phyloP scores from a whole-genome alignment of 768 basidiomycete species.

The Lactifluus subvellereus region DNA sequence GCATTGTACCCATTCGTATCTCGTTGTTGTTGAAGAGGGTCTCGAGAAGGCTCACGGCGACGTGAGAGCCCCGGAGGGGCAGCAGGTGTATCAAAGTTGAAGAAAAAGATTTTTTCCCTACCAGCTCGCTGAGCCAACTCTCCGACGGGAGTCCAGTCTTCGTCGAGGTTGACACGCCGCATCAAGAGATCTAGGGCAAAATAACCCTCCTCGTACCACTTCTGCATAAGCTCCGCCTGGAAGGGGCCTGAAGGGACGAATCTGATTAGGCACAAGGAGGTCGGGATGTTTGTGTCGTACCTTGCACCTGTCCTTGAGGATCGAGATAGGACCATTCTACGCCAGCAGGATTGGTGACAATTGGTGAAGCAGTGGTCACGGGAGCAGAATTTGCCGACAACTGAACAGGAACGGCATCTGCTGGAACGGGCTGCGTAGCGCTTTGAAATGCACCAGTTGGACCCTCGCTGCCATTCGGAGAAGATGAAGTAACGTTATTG shows the following conservation, averaged over 20 bases:
- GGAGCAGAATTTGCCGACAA: neutral
- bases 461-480: conserved; percentile 6
- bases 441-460: neutral
- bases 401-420: neutral
- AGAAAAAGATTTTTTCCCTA: conserved; percentile 58
- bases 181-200: conserved; percentile 78
- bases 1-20: conserved; percentile 40
- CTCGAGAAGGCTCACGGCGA: conserved; percentile 46
- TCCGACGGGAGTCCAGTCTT: conserved; percentile 60
- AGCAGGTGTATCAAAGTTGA: conserved; percentile 37
- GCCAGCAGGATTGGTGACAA: conserved; percentile 46
- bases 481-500: neutral
- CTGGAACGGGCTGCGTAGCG: neutral
- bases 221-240: conserved; percentile 85
- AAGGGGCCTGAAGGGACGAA: conserved; percentile 63
- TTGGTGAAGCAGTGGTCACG: conserved; percentile 34
- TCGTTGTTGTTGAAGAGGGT: conserved; percentile 35
- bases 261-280: conserved; percentile 8
- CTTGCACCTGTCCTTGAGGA: conserved; percentile 88
- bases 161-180: conserved; percentile 70
- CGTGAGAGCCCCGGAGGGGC: conserved; percentile 52
- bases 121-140: conserved; percentile 50
- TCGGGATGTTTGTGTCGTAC: conserved; percentile 35
- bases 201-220: conserved; percentile 89
- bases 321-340: conserved; percentile 92